Base-by-base conservation (phyloP, 2,329 filamentous ascomycete genomes). In the Graphilbum sp. region DNA sequence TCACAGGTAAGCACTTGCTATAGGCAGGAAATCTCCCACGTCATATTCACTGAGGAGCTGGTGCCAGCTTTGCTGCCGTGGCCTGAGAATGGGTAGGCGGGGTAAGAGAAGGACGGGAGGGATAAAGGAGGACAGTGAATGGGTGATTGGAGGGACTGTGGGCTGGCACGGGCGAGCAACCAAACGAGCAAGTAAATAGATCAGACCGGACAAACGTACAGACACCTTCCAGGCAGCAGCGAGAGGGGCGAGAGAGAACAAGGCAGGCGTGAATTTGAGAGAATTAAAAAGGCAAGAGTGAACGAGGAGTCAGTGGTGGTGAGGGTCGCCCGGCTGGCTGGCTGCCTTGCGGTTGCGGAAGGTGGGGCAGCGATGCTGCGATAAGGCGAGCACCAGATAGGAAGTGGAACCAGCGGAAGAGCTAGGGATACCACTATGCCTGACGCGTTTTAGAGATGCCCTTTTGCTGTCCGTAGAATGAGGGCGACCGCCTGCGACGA, bases 41-140 rank as follows among this genome's bases (percentile, higher is more conserved):
- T 39, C 41, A 41, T 43, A 43, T 43, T 43, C 41, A 43, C 41
- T 36, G 27, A 13, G 7, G 6, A n/a, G 7, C 12, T 12, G 7
- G 12, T 25, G 23, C 7, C 7, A 25, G 23, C 12, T 25, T 7
- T 12, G 7, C 12, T 25, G 23, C 7, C 7, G 12, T 12, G 12
- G 12, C 23, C 12, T 7, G 12, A 25, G 23, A 12, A 25, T n/a
- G n/a, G 23, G 23, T 25, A 25, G 23, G 23, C 23, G 23, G 23
- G 23, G 23, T 25, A 25, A 25, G n/a, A n/a, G n/a, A n/a, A n/a
- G n/a, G n/a, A n/a, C n/a, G 23, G 23, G 23, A 35, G 17, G 21
- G 30, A 27, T 11, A 30, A 18, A 20, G 25, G 13, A 31, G 29
- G 25, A 7, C 25, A 20, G 16, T 11, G 35, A 33, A 34, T n/a